A percentile compares a stretch with the other conserved stretches of the same genome.
These are phyloP conservation scores for Phanerochaete sordida DNA, from an alignment of 768 basidiomycete species.

Conservation along the genomic window DNA sequence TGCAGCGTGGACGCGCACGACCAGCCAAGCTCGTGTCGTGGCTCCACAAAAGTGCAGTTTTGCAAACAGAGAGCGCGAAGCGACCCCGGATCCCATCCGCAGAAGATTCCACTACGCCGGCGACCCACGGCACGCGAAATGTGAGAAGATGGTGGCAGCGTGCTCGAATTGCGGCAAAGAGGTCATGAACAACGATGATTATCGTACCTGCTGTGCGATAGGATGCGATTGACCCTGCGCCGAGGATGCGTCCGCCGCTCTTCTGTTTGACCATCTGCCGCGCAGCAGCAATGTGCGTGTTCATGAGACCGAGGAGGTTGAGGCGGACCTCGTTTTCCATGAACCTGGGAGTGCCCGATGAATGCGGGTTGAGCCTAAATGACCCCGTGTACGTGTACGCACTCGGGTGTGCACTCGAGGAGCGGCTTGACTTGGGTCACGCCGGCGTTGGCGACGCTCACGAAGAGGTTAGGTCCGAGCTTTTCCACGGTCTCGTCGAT, in stretches of 20 bases:
- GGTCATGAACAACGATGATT: background rate
- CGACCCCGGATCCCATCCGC: too few relatives aligned
- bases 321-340: slow-evolving; percentile 26
- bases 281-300: slow-evolving; percentile 30
- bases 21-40: too few relatives aligned
- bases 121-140: background rate
- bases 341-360: slow-evolving; percentile 13
- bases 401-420: slow-evolving; percentile 29
- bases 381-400: slow-evolving; percentile 4
- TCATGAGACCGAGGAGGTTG: slow-evolving; percentile 29
- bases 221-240: slow-evolving; percentile 29
- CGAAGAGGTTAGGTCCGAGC: slow-evolving; percentile 26
- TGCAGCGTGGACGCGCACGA: too few relatives aligned
- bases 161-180: background rate
- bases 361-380: background rate
- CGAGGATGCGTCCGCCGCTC: slow-evolving; percentile 28
- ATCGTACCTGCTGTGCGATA: slow-evolving; percentile 25
- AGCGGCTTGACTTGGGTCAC: slow-evolving; percentile 28
- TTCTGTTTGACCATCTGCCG: slow-evolving; percentile 33
- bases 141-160: background rate
- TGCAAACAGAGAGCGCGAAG: too few relatives aligned
- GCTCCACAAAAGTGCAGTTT: too few relatives aligned
- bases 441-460: slow-evolving; percentile 31
- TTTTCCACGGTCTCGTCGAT: slow-evolving; percentile 27
- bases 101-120: too few relatives aligned